Percentiles rank a stretch among this genome's conserved stretches.
phyloP scores from a whole-genome alignment of 2,329 filamentous ascomycete genomes.

The Stagonosporopsis vannaccii region DNA sequence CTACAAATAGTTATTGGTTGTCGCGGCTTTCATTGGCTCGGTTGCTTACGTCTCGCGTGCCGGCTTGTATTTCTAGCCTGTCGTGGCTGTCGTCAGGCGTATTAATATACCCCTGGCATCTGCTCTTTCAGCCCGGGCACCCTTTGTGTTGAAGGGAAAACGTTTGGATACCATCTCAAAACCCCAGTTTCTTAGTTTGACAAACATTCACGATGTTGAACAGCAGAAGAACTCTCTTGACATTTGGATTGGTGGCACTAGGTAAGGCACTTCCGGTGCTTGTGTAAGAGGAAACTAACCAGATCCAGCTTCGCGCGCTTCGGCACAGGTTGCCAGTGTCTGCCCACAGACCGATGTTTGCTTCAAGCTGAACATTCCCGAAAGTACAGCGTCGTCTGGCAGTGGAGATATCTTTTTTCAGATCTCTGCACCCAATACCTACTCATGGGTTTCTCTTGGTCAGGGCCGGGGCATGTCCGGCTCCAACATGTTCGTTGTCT shows the following conservation, averaged over 20 bases:
- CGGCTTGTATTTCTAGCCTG: slow-evolving; percentile 1
- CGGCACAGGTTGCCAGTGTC: slow-evolving; percentile 42
- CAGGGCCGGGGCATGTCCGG: slow-evolving; percentile 63
- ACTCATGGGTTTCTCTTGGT: slow-evolving; percentile 64
- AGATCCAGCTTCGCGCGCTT: slow-evolving; percentile 32
- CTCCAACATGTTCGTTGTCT: slow-evolving; percentile 67
- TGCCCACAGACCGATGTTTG: slow-evolving; percentile 47
- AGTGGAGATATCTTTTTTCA: slow-evolving; percentile 66
- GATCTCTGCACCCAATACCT: slow-evolving; percentile 60
- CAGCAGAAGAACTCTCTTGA: slow-evolving; percentile 20
- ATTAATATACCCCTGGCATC: slow-evolving; percentile 16
- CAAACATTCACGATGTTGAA: slow-evolving; percentile 20
- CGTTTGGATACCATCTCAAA: neutral
- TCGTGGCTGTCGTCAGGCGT: slow-evolving; percentile 12
- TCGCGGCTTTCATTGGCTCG: slow-evolving; percentile 10
- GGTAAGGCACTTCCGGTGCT: slow-evolving; percentile 24
- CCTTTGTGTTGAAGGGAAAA: neutral
- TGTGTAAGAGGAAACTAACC: slow-evolving; percentile 25
- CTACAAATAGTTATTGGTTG: slow-evolving; percentile 1
- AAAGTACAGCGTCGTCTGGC: slow-evolving; percentile 58
- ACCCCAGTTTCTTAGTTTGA: neutral
- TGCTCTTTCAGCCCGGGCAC: slow-evolving; percentile 10
- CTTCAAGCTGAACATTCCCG: slow-evolving; percentile 64
- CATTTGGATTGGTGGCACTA: slow-evolving; percentile 35
- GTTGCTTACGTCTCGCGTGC: slow-evolving; percentile 9